phyloP scores from a whole-genome alignment of 371 early-diverging fungal genomes.

The Mucor plumbeus region DNA sequence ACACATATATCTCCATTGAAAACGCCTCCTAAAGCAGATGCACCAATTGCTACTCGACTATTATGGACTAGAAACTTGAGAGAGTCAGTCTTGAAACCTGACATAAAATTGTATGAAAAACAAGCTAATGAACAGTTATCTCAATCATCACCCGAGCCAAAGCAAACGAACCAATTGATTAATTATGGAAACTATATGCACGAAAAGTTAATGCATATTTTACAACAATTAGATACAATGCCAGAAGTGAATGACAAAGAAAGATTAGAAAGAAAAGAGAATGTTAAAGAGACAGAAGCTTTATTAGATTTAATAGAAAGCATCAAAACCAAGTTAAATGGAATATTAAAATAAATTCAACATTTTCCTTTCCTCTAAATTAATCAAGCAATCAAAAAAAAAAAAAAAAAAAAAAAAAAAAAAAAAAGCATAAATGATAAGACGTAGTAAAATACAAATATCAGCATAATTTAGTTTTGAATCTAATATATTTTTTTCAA shows the following conservation, averaged over 20 bases:
- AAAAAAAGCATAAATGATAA: too few relatives aligned
- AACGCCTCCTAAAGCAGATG: slow-evolving; percentile 16
- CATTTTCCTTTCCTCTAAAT: too few relatives aligned
- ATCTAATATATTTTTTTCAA: too few relatives aligned
- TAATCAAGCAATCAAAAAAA: too few relatives aligned
- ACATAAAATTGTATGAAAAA: slow-evolving; percentile 18
- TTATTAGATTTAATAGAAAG: slow-evolving; percentile 17
- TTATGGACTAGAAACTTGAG: slow-evolving; percentile 18
- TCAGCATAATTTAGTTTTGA: too few relatives aligned
- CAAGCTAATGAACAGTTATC: slow-evolving; percentile 14
- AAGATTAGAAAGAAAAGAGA: slow-evolving; percentile 11
- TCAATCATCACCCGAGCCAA: background rate
- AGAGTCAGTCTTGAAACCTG: slow-evolving; percentile 19
- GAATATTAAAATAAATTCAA: background rate
- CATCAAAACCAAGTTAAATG: slow-evolving; percentile 2
- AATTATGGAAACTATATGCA: slow-evolving; percentile 24
- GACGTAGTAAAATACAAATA: too few relatives aligned
- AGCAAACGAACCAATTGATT: slow-evolving; percentile 18
- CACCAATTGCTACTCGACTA: slow-evolving; percentile 13
- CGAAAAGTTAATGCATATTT: slow-evolving; percentile 26
- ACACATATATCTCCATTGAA: slow-evolving; percentile 5
- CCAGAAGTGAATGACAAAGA: slow-evolving; percentile 18
- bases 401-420: too few relatives aligned
- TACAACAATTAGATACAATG: slow-evolving; percentile 26
- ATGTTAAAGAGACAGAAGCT: slow-evolving; percentile 17